Conservation (phyloP, 2,329 filamentous ascomycete genomes). For the Chlorencoelia australis region DNA sequence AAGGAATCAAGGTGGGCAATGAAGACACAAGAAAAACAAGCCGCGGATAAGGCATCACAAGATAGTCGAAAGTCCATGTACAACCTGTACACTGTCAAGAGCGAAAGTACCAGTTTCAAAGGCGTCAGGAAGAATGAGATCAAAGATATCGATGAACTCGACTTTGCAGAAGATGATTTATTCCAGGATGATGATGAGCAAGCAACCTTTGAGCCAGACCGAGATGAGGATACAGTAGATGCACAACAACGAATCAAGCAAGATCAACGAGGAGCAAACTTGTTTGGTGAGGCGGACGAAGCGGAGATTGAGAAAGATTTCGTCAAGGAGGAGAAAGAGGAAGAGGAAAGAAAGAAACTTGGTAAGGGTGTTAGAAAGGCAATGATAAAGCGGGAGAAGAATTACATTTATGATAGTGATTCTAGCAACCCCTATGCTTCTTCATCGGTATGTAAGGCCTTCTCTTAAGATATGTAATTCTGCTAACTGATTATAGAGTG, state of each 20-base stretch:
- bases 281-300: constrained; percentile 65
- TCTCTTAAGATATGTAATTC: constrained; percentile 6
- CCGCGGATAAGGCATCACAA: constrained; percentile 43
- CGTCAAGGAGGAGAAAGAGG: constrained; percentile 62
- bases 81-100: constrained; percentile 47
- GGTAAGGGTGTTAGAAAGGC: constrained; percentile 74
- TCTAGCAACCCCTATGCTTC: constrained; percentile 45
- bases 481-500: constrained; percentile 33
- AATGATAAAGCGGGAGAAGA: constrained; percentile 74
- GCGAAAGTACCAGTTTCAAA: constrained; percentile 55
- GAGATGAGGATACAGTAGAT: constrained; percentile 71
- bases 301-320: constrained; percentile 59
- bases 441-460: constrained; percentile 35
- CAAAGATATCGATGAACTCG: constrained; percentile 60
- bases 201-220: constrained; percentile 61
- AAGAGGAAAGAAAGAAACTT: constrained; percentile 56
- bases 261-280: constrained; percentile 77
- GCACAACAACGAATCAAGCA: constrained; percentile 63
- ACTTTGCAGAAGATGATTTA: constrained; percentile 56
- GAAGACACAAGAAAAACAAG: constrained; percentile 50
- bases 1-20: constrained; percentile 75
- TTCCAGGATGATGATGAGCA: constrained; percentile 88
- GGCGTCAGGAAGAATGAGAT: constrained; percentile 52
- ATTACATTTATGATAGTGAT: constrained; percentile 75
- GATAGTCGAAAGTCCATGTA: constrained; percentile 44